These are phyloP conservation scores for Phytophthora palmivora DNA, from an alignment of 352 stramenopile species.

Conservation along the genomic window DNA sequence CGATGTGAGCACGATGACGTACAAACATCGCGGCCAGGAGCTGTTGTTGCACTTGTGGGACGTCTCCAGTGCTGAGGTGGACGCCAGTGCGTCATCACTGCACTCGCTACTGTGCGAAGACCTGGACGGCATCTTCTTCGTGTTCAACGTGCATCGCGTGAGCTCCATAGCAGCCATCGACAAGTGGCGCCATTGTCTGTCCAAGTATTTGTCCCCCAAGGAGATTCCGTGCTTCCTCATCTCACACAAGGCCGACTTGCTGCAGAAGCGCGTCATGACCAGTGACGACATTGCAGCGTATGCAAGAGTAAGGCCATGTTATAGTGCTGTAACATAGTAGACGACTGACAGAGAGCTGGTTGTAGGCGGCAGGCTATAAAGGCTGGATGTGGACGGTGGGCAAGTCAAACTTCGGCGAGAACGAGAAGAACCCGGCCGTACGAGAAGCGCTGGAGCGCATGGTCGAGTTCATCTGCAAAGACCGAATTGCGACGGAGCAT, in stretches of 20 bases:
- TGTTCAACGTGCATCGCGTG: slow-evolving; percentile 90
- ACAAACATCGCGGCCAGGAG: slow-evolving; percentile 49
- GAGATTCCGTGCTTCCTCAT: slow-evolving; percentile 85
- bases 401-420: slow-evolving; percentile 78
- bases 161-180: slow-evolving; percentile 87
- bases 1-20: slow-evolving; percentile 67
- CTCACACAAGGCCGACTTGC: slow-evolving; percentile 83
- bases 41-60: slow-evolving; percentile 81
- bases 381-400: slow-evolving; percentile 90
- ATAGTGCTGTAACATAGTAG: background rate
- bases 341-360: background rate
- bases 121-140: slow-evolving; percentile 87
- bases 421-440: slow-evolving; percentile 81
- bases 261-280: slow-evolving; percentile 88
- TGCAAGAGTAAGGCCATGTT: slow-evolving; percentile 36
- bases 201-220: slow-evolving; percentile 76
- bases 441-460: slow-evolving; percentile 79
- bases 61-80: slow-evolving; percentile 77
- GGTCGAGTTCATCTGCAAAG: slow-evolving; percentile 63
- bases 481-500: slow-evolving; percentile 46
- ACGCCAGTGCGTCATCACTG: slow-evolving; percentile 63
- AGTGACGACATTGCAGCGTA: slow-evolving; percentile 89
- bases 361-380: slow-evolving; percentile 69
- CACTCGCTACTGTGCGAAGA: slow-evolving; percentile 79
- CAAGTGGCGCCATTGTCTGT: slow-evolving; percentile 80